Percentiles rank a stretch among this genome's conserved stretches.
phyloP scores from a whole-genome alignment of 2,329 filamentous ascomycete genomes.

The Stagonosporopsis chrysanthemi region DNA sequence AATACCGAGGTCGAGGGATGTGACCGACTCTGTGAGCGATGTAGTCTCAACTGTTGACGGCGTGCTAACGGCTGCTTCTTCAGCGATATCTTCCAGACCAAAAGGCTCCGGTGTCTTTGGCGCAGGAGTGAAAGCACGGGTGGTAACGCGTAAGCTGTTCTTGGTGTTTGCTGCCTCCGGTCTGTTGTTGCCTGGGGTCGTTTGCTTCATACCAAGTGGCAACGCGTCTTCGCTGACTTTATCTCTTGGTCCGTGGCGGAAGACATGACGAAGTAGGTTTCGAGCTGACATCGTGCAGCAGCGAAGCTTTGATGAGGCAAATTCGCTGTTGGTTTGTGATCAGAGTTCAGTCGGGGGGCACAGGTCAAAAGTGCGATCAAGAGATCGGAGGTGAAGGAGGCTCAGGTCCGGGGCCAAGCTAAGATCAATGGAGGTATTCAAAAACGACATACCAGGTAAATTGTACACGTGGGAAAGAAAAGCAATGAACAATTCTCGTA shows the following conservation, averaged over 20 bases:
- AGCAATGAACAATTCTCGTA: neutral
- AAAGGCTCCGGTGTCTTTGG: constrained; percentile 6
- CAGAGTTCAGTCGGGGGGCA: neutral
- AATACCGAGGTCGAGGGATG: constrained; percentile 6
- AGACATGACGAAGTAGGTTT: constrained; percentile 25
- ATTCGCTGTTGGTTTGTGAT: neutral
- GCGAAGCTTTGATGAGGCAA: neutral
- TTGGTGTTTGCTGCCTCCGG: neutral
- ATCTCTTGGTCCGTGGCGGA: constrained; percentile 18
- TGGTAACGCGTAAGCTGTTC: neutral
- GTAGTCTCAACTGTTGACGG: neutral
- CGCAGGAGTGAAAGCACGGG: neutral
- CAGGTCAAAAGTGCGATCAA: neutral
- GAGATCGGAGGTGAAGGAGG: constrained; percentile 1
- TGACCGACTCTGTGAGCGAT: constrained; percentile 2
- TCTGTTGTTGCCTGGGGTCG: neutral
- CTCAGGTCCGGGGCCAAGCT: neutral
- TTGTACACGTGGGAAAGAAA: neutral
- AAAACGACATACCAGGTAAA: neutral
- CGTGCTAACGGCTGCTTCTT: neutral
- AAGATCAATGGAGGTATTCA: too few species aligned
- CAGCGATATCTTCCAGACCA: constrained; percentile 3
- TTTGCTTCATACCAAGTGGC: neutral
- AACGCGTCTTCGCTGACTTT: neutral
- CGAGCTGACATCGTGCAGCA: neutral